Evolutionary conservation across 257 asterid genomes (phyloP).

Genomic region (Primulina huaijiensis): DNA sequence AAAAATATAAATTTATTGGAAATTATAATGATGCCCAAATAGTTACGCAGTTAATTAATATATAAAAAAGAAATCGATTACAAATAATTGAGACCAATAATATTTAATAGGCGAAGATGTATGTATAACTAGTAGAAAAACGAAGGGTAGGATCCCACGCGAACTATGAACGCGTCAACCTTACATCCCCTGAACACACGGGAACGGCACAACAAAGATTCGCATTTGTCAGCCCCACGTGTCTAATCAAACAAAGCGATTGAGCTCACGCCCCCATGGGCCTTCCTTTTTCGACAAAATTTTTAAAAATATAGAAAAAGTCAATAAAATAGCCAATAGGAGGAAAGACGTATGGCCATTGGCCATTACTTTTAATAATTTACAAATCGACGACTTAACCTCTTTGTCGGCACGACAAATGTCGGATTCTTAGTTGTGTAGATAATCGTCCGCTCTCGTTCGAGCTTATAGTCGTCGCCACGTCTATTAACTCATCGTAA

Average conservation of each 20-base stretch:
- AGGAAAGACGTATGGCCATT: neutral
- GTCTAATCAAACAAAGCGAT: neutral
- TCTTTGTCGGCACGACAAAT: neutral
- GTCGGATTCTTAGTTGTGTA: neutral
- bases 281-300: neutral
- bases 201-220: neutral
- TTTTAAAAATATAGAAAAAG: neutral
- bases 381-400: neutral
- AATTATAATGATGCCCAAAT: too few species aligned
- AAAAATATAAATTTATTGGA: too few species aligned
- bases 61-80: too few species aligned
- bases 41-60: too few species aligned
- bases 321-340: neutral
- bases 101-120: too few species aligned
- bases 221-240: neutral
- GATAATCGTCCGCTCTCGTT: too few species aligned
- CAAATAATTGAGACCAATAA: too few species aligned
- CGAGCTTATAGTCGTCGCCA: too few species aligned
- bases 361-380: neutral
- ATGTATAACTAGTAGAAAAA: too few species aligned
- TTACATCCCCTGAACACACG: neutral
- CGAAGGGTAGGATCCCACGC: neutral
- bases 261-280: neutral
- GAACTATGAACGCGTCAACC: neutral
- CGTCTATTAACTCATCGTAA: too few species aligned